Base-by-base conservation (phyloP, 164 flowering plant genomes). In the Pachysandra terminalis region DNA sequence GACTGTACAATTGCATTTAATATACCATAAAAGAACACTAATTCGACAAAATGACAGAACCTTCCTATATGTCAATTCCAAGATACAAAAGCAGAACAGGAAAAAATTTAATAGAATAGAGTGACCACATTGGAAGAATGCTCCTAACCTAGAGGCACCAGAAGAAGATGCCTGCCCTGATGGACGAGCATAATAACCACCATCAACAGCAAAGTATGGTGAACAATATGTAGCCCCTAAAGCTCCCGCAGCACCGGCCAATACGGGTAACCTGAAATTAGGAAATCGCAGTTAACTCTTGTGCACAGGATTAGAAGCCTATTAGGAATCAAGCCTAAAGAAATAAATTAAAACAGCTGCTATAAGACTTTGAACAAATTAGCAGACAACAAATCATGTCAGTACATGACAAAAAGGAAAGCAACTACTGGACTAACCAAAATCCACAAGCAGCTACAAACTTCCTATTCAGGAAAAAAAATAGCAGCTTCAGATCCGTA, bases 221-320 rank as follows among this genome's bases (percentile, higher is more conserved):
- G 91, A 41, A 71, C 91, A 84, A 73, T 85, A 90, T 16, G 84
- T 54, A 60, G 90, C 84, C 28, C 98, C 96, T 61, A 92, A 69
- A 65, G 90, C 90, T 63, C 97, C 97, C 12, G 94, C 93, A 76
- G 96, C 91, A 67, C 97, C 91, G 13, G 98, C 85, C 78, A 94
- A 73, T 45, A 93, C 87, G 37, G 98, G 98, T 51, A 94, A 65
- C 98, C 98, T 94, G 76, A 28, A 75, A 9, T 54, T 49, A 6
- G 14, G 0, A 57, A 70, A 60, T 5, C 10, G 17, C 15, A 10
- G 51, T 45, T 45, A 45, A 45, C 15, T 45, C 51, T 5, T 45
- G n/a, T 45, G 16, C 51, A 45, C 10, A 45, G 51, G 51, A 45
- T 45, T 10, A 45, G 17, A 15, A 45, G 17, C 17, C 4, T 45